phyloP scores from a whole-genome alignment of 2,329 filamentous ascomycete species.

The Rhinocladiella similis region DNA sequence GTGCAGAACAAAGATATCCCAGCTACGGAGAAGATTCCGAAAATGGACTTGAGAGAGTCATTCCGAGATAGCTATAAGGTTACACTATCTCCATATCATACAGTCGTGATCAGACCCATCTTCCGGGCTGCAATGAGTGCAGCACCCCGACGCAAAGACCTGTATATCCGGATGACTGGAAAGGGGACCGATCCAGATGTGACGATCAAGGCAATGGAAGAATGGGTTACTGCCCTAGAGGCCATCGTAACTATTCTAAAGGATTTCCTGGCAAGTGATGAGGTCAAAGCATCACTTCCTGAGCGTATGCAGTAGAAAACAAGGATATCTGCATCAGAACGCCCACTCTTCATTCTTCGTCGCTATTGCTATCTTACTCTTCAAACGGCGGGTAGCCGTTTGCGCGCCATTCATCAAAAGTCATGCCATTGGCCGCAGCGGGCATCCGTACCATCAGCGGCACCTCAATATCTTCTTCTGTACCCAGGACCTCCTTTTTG shows the following conservation, averaged over 20 bases:
- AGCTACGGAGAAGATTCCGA: too few relatives aligned
- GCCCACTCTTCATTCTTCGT: neutral
- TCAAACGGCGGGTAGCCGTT: slow-evolving; percentile 11
- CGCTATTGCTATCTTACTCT: neutral
- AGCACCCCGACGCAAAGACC: slow-evolving; percentile 7
- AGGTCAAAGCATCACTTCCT: neutral
- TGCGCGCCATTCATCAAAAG: slow-evolving; percentile 38
- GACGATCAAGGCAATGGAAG: neutral
- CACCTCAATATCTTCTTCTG: slow-evolving; percentile 39
- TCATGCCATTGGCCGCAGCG: slow-evolving; percentile 34
- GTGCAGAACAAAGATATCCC: slow-evolving; percentile 59
- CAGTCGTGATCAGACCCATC: slow-evolving; percentile 8
- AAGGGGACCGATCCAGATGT: slow-evolving; percentile 7
- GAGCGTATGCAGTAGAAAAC: neutral
- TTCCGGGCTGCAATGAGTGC: slow-evolving; percentile 13
- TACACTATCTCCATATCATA: slow-evolving; percentile 9
- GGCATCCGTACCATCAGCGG: slow-evolving; percentile 48
- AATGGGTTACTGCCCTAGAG: slow-evolving; percentile 10
- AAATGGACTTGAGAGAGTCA: too few relatives aligned
- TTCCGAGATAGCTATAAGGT: slow-evolving; percentile 12
- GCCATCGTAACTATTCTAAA: slow-evolving; percentile 13
- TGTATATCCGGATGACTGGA: slow-evolving; percentile 6
- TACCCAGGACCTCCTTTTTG: slow-evolving; percentile 38
- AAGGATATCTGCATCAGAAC: neutral
- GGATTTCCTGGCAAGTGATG: slow-evolving; percentile 9